A percentile compares a stretch with the other conserved stretches of the same genome.
Conservation (phyloP, 2,329 filamentous ascomycete species). For the Davidsoniella virescens region DNA sequence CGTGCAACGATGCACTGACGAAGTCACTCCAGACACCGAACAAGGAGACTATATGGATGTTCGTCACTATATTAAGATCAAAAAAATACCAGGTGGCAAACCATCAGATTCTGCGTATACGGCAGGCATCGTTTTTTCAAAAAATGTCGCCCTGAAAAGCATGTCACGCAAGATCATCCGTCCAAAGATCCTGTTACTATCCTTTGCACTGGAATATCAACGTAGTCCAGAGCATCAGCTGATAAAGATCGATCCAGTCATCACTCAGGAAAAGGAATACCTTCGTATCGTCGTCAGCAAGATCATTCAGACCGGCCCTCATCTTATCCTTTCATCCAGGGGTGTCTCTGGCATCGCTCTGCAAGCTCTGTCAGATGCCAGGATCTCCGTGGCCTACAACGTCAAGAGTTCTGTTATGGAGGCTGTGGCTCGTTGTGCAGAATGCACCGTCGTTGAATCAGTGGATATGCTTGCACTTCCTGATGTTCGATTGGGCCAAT, state of each 20-base stretch:
- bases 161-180: conserved; percentile 78
- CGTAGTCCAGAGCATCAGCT: conserved; percentile 73
- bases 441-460: conserved; percentile 84
- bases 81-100: conserved; percentile 82
- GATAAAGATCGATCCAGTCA: conserved; percentile 94
- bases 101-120: conserved; percentile 92
- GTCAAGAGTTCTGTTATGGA: conserved; percentile 93
- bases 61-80: conserved; percentile 90
- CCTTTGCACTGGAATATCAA: conserved; percentile 91
- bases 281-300: conserved; percentile 80
- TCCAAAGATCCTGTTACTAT: conserved; percentile 80
- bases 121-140: conserved; percentile 91
- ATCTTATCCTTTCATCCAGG: conserved; percentile 79
- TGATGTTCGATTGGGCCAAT: conserved; percentile 61
- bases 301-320: conserved; percentile 71
- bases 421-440: conserved; percentile 80
- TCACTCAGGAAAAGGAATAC: conserved; percentile 91
- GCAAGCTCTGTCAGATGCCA: conserved; percentile 71
- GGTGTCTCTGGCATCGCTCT: conserved; percentile 84
- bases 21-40: conserved; percentile 84
- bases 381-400: conserved; percentile 89
- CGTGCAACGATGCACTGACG: conserved; percentile 76
- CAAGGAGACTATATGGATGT: conserved; percentile 93
- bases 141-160: conserved; percentile 88
- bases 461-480: conserved; percentile 72